Percentiles rank a stretch among this genome's conserved stretches.
Evolutionary conservation across 164 flowering plant species (phyloP).

Genomic region (Tetrastigma voinierianum): DNA sequence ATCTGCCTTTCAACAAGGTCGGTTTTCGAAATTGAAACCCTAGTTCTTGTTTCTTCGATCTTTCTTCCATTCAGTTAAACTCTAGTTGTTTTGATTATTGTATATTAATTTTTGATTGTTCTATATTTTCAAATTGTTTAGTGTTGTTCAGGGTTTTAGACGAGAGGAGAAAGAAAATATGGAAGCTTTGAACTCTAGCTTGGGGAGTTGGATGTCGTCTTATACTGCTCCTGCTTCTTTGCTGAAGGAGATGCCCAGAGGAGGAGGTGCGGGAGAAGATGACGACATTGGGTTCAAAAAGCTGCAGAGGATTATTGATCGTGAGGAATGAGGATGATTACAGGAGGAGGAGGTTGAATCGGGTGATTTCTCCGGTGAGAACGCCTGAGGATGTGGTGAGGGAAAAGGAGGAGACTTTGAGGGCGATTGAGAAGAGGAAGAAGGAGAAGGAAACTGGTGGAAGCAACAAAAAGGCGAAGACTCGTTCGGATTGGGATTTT

Average conservation of each 20-base stretch:
- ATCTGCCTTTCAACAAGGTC: too few relatives aligned
- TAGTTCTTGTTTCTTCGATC: too few relatives aligned
- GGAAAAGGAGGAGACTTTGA: slow-evolving; percentile 75
- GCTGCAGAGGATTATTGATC: slow-evolving; percentile 62
- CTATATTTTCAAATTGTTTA: too few relatives aligned
- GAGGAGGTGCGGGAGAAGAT: slow-evolving; percentile 51
- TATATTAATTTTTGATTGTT: too few relatives aligned
- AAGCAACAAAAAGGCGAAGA: slow-evolving; percentile 59
- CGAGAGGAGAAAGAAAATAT: slow-evolving; percentile 67
- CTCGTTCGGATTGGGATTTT: slow-evolving; percentile 88
- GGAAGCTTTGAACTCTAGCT: slow-evolving; percentile 51
- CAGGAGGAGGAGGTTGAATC: slow-evolving; percentile 66
- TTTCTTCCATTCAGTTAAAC: too few relatives aligned
- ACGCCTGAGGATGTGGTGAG: slow-evolving; percentile 88
- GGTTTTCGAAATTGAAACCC: too few relatives aligned
- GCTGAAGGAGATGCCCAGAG: slow-evolving; percentile 63
- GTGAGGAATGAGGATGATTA: slow-evolving; percentile 98
- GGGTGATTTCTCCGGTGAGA: slow-evolving; percentile 80
- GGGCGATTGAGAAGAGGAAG: slow-evolving; percentile 74
- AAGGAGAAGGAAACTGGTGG: slow-evolving; percentile 40
- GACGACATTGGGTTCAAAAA: slow-evolving; percentile 59
- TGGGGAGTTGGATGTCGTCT: slow-evolving; percentile 66
- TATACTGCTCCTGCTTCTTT: slow-evolving; percentile 84
- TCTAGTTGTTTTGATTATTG: too few relatives aligned
- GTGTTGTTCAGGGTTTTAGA: not conserved